phyloP scores from a whole-genome alignment of 2,329 filamentous ascomycete species.

The Sordariomycetes sp. region DNA sequence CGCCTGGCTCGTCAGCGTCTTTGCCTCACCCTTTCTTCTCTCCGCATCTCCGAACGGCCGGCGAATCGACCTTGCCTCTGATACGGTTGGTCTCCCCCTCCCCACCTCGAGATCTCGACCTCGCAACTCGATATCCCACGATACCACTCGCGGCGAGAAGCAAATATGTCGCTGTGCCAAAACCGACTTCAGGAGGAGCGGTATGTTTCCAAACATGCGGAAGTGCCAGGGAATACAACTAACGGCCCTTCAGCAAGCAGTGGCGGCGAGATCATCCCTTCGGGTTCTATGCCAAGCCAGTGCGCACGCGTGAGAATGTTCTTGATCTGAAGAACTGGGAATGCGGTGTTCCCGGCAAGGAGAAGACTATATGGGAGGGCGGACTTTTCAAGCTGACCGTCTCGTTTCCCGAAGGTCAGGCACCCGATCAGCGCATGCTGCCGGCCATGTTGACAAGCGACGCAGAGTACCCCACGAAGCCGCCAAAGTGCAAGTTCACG shows the following conservation, averaged over 20 bases:
- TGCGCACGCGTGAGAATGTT: conserved; percentile 68
- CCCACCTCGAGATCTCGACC: neutral
- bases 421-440: conserved; percentile 7
- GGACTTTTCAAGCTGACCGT: conserved; percentile 93
- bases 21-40: neutral
- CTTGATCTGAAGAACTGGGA: conserved; percentile 95
- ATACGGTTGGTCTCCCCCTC: too few relatives aligned
- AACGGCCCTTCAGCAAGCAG: conserved; percentile 59
- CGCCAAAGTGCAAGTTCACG: conserved; percentile 96
- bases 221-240: neutral
- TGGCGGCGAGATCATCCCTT: conserved; percentile 97
- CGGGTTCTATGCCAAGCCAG: conserved; percentile 88
- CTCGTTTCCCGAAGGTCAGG: conserved; percentile 84
- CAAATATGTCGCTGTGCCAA: conserved; percentile 75
- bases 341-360: conserved; percentile 90
- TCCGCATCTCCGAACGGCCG: neutral
- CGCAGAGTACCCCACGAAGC: conserved; percentile 94
- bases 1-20: too few relatives aligned
- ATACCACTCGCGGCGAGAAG: neutral
- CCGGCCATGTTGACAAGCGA: conserved; percentile 2
- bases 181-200: conserved; percentile 84
- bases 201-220: conserved; percentile 38
- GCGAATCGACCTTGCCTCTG: too few relatives aligned
- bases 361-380: conserved; percentile 97
- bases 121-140: neutral